A percentile compares a stretch with the other conserved stretches of the same genome.
phyloP scores from a whole-genome alignment of 257 asterid species.

The Salvia miltiorrhiza region DNA sequence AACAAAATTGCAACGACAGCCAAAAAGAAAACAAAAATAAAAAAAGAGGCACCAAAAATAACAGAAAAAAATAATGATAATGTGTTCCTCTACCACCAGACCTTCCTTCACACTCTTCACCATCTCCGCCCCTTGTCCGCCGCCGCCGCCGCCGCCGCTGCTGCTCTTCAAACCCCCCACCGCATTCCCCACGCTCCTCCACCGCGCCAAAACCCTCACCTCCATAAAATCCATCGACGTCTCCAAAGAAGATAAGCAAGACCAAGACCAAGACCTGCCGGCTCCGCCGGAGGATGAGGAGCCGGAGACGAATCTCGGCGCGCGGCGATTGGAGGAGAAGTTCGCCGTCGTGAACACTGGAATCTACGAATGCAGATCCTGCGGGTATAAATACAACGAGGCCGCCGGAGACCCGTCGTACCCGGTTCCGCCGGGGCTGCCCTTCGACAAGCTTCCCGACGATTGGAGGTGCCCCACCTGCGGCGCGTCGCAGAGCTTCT shows the following conservation, averaged over 20 bases:
- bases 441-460: conserved; percentile 73
- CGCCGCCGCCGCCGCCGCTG: conserved; percentile 34
- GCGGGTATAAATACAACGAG: conserved; percentile 68
- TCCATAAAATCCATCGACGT: conserved; percentile 59
- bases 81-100: conserved; percentile 67
- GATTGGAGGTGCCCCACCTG: conserved; percentile 96
- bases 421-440: conserved; percentile 90
- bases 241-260: conserved; percentile 77
- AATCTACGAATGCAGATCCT: conserved; percentile 75
- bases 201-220: conserved; percentile 16
- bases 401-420: conserved; percentile 74
- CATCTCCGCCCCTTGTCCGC: conserved; percentile 36
- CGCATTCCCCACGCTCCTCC: conserved; percentile 27
- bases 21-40: neutral
- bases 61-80: conserved; percentile 24
- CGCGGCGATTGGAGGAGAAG: conserved; percentile 72
- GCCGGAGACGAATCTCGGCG: conserved; percentile 28
- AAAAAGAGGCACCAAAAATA: conserved; percentile 11
- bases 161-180: conserved; percentile 33
- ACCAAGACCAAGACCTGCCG: conserved; percentile 39
- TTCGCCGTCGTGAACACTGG: conserved; percentile 94
- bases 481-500: conserved; percentile 89
- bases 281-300: conserved; percentile 25
- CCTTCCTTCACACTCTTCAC: conserved; percentile 52
- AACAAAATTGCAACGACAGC: too few relatives aligned